Conservation (phyloP, 2,329 filamentous ascomycete genomes). For the Colletotrichum sp. region DNA sequence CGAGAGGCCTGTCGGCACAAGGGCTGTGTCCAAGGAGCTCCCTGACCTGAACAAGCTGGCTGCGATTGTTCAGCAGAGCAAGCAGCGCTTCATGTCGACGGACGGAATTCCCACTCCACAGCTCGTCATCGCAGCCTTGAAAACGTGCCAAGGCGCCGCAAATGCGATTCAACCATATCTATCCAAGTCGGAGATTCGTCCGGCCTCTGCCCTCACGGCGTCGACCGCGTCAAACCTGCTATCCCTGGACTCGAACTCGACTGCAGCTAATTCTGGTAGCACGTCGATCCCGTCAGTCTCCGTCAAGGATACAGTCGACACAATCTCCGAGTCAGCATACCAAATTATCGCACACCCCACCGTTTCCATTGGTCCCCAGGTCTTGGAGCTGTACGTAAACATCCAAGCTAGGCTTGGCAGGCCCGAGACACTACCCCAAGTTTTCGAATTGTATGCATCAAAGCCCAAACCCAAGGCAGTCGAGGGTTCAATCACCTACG, state of each 20-base stretch:
- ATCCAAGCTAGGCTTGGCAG: constrained; percentile 76
- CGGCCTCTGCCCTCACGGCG: constrained; percentile 52
- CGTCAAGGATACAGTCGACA: constrained; percentile 51
- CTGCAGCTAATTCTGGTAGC: constrained; percentile 18
- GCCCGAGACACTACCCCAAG: constrained; percentile 77
- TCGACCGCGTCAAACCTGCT: constrained; percentile 38
- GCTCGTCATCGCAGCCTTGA: constrained; percentile 47
- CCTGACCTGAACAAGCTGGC: constrained; percentile 45
- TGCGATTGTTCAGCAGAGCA: constrained; percentile 45
- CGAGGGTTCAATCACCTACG: constrained; percentile 64
- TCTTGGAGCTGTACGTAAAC: constrained; percentile 77
- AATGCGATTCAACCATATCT: constrained; percentile 46
- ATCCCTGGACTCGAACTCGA: constrained; percentile 32
- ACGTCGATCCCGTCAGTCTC: constrained; percentile 17
- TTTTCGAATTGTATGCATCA: constrained; percentile 81
- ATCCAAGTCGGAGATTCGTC: constrained; percentile 41
- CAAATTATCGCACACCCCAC: constrained; percentile 74
- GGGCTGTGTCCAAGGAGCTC: constrained; percentile 25
- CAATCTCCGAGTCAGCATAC: constrained; percentile 67
- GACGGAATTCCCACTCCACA: constrained; percentile 49
- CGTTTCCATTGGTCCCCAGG: constrained; percentile 77
- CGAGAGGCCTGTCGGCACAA: not conserved
- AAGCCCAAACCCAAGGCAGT: constrained; percentile 75
- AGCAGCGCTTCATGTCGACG: constrained; percentile 47
- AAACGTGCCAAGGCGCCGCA: constrained; percentile 49